These are phyloP conservation scores for Yamadazyma songkhlaensis DNA, from an alignment of 1,139 yeast species.

Conservation along the genomic window DNA sequence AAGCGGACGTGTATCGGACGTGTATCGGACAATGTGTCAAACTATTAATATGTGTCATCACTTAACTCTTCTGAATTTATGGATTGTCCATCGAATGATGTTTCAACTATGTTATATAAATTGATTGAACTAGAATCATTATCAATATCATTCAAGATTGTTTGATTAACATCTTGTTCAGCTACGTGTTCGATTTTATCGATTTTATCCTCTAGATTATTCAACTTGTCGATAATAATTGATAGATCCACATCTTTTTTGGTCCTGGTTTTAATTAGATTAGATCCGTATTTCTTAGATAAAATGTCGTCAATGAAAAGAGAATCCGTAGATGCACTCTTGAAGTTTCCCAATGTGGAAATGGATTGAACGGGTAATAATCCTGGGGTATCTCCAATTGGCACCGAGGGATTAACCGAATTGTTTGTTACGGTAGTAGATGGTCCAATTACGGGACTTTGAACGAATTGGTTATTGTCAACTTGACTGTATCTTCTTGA, in stretches of 20 bases:
- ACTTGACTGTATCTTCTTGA: slow-evolving; percentile 18
- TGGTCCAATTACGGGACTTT: neutral
- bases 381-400: slow-evolving; percentile 10
- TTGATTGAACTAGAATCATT: slow-evolving; percentile 14
- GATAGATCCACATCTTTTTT: slow-evolving; percentile 13
- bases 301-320: slow-evolving; percentile 31
- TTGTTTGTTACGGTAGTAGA: neutral
- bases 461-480: slow-evolving; percentile 15
- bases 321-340: slow-evolving; percentile 37
- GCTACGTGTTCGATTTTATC: slow-evolving; percentile 6
- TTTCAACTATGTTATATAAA: slow-evolving; percentile 22
- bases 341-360: slow-evolving; percentile 28
- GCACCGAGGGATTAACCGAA: neutral
- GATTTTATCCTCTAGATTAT: slow-evolving; percentile 12
- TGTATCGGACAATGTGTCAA: neutral
- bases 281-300: slow-evolving; percentile 24
- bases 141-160: slow-evolving; percentile 14
- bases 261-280: slow-evolving; percentile 10
- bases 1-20: too few relatives aligned
- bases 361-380: slow-evolving; percentile 24
- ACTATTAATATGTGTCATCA: slow-evolving; percentile 10
- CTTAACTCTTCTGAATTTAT: slow-evolving; percentile 16
- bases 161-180: slow-evolving; percentile 8
- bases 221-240: slow-evolving; percentile 12
- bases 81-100: slow-evolving; percentile 21